A percentile compares a stretch with the other conserved stretches of the same genome.
Evolutionary conservation across 2,329 filamentous ascomycete genomes (phyloP).

Genomic region (Fusarium agapanthi): DNA sequence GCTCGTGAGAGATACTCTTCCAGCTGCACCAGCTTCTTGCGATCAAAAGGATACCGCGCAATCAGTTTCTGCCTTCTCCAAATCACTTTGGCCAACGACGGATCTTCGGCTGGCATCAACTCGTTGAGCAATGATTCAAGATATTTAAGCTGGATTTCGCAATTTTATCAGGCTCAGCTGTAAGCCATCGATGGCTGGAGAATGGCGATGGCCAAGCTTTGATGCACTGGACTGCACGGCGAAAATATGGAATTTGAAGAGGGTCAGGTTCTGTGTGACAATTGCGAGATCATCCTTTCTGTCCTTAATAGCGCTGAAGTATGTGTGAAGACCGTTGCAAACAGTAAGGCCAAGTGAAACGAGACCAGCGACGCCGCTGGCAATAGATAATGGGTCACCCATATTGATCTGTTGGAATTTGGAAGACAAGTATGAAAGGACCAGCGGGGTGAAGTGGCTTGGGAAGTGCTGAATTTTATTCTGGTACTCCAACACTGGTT

Average conservation of each 20-base stretch:
- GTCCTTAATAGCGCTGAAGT: background rate
- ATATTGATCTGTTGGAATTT: background rate
- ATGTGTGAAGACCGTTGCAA: background rate
- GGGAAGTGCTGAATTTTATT: background rate
- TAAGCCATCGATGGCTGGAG: background rate
- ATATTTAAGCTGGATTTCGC: background rate
- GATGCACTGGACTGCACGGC: fast-evolving
- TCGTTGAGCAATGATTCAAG: fast-evolving
- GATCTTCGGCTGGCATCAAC: fast-evolving
- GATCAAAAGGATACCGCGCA: background rate
- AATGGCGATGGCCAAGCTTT: background rate
- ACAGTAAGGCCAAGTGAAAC: background rate
- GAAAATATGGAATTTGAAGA: background rate
- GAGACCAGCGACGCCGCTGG: constrained; percentile 4
- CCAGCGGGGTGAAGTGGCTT: fast-evolving
- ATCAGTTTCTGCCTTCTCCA: fast-evolving
- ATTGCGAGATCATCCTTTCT: background rate
- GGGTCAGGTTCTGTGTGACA: fast-evolving
- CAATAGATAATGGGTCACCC: background rate
- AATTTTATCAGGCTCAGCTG: fast-evolving
- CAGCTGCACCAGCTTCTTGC: background rate
- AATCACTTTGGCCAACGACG: fast-evolving
- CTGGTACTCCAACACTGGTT: background rate
- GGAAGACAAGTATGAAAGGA: fast-evolving
- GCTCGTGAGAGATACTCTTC: background rate